Percentiles rank a stretch among this genome's conserved stretches.
These are phyloP conservation scores for Pestalotiopsis sp. DNA, from an alignment of 2,329 filamentous ascomycete genomes.

Conservation along the genomic window DNA sequence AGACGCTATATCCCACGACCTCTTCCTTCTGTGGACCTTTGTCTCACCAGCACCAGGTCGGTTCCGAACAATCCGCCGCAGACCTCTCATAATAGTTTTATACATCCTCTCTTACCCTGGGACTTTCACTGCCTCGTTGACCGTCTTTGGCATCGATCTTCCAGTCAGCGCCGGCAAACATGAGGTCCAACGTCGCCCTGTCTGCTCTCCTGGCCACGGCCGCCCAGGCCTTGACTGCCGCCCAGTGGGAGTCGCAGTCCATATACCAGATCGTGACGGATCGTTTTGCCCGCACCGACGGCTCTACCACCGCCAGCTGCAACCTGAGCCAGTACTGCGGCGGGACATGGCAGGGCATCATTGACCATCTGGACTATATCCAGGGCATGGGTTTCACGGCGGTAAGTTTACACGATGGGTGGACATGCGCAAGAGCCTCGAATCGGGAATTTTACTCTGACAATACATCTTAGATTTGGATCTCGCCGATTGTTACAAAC, in stretches of 20 bases:
- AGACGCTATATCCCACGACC: neutral
- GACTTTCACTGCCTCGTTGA: neutral
- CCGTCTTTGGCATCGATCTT: neutral
- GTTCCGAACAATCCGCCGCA: neutral
- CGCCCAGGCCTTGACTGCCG: conserved; percentile 28
- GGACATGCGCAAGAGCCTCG: too few species aligned
- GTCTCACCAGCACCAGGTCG: neutral
- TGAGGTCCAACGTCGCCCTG: neutral
- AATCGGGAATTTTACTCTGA: neutral
- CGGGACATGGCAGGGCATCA: conserved; percentile 52
- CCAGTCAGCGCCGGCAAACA: neutral
- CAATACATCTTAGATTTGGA: conserved; percentile 34
- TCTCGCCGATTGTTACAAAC: conserved; percentile 46
- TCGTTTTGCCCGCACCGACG: conserved; percentile 42
- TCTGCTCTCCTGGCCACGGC: conserved; percentile 5
- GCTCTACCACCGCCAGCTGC: conserved; percentile 36
- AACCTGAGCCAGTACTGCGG: conserved; percentile 46
- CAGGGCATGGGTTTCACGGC: conserved; percentile 48
- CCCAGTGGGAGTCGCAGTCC: conserved; percentile 42
- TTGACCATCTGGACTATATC: conserved; percentile 53
- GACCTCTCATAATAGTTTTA: neutral
- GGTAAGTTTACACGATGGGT: neutral
- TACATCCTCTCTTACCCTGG: neutral
- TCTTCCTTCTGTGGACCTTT: neutral
- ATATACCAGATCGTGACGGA: conserved; percentile 51